Evolutionary conservation across 2,329 filamentous ascomycete species (phyloP), one percentile per base, ranked within the genome.

Genomic region (Epichloe sibirici): DNA sequence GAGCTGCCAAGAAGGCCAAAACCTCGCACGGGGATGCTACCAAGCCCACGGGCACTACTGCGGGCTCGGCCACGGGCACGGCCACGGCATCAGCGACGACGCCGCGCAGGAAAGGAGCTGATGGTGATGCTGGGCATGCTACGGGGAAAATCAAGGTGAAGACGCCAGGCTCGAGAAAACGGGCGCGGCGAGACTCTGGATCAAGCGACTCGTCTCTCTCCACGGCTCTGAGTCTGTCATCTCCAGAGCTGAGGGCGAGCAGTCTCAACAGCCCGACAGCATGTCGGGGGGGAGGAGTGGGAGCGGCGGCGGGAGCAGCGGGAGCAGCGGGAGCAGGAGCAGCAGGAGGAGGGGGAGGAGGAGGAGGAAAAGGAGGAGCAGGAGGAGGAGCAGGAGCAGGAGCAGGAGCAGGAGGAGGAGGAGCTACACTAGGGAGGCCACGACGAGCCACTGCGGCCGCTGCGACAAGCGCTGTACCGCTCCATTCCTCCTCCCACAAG

Each of bases 201-300:
- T 68, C 67, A 7, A 72, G 70, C 62, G 68, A 71, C 58, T 72
- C 70, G 21, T 72, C 70, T n/a, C 65, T 72, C 28, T 71, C 69
- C 17, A 68, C 69, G 17, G 63, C 62, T 44, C 62, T 65, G 63
- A 71, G 65, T 58, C 59, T 71, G 49, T 68, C 69, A 45, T 71
- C 70, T 49, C 69, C 69, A 31, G 67, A 69, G 51, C 63, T 57
- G 51, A 66, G 65, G 57, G 57, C 61, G 37, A 56, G 57, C 49
- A 52, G 51, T 25, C 53, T 53, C 49, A 42, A 23, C 35, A 52
- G 49, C 49, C 50, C 46, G 49, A 49, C 45, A 17, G 42, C 53
- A 9, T 31, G 34, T 31, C 49, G 38, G 42, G 51, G 35, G 43
- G 37, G 47, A 23, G 49, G 48, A 51, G 48, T 13, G 23, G 51